These are phyloP conservation scores for Chondrus crispus DNA, from an alignment of 23 red algal species.

Conservation along the genomic window DNA sequence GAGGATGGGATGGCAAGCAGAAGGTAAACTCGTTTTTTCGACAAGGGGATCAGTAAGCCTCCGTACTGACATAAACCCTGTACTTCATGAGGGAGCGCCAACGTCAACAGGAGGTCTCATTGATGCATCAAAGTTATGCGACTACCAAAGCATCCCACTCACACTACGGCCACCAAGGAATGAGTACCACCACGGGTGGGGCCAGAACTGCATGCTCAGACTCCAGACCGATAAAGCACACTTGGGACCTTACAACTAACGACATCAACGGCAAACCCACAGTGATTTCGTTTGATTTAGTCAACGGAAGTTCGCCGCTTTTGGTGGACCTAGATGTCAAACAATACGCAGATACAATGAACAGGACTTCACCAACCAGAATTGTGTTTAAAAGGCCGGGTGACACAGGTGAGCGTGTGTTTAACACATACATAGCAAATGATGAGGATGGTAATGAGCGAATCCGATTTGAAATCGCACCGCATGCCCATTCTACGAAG, in stretches of 20 bases:
- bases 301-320: not conserved
- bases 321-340: not conserved
- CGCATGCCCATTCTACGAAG: not conserved
- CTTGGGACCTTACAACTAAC: not conserved
- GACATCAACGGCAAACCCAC: not conserved
- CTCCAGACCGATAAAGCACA: not conserved
- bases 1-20: not conserved
- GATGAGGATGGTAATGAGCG: not conserved
- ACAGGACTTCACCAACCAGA: not conserved
- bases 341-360: not conserved
- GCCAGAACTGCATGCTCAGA: not conserved
- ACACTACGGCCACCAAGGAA: not conserved
- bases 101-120: not conserved
- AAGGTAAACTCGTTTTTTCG: not conserved
- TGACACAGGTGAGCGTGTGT: not conserved
- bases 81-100: slow-evolving; percentile 4
- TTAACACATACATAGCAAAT: not conserved
- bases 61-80: not conserved
- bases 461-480: not conserved
- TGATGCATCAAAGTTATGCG: not conserved
- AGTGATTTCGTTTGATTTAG: not conserved
- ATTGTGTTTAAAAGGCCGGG: not conserved
- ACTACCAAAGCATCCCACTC: not conserved
- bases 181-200: not conserved
- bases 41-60: not conserved